These are phyloP conservation scores for Auriscalpium microsporum DNA, from an alignment of 768 basidiomycete species.

Conservation along the genomic window DNA sequence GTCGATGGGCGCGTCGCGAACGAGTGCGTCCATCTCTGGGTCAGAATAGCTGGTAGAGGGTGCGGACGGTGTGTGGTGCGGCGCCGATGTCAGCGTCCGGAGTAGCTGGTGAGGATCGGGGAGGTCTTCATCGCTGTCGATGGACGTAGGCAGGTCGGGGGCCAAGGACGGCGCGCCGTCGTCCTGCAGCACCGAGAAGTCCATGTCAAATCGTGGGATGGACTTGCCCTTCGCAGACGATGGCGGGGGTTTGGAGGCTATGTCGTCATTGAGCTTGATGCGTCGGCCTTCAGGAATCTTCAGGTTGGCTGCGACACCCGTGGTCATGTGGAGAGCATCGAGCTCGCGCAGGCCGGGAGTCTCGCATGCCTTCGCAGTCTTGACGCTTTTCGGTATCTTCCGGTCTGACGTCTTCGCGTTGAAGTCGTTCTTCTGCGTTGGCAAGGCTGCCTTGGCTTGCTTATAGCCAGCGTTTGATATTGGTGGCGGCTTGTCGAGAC, in stretches of 20 bases:
- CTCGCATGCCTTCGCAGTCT: neutral
- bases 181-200: conserved; percentile 35
- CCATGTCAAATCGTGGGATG: conserved; percentile 35
- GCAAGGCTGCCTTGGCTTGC: neutral
- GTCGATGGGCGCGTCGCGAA: conserved; percentile 28
- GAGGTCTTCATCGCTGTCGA: conserved; percentile 23
- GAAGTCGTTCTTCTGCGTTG: neutral
- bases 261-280: conserved; percentile 3
- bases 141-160: neutral
- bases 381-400: neutral
- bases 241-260: neutral
- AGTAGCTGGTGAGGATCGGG: conserved; percentile 23
- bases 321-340: conserved; percentile 10
- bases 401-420: neutral
- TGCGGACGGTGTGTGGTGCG: conserved; percentile 8
- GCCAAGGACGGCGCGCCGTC: conserved; percentile 12
- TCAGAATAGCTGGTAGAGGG: conserved; percentile 33
- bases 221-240: conserved; percentile 5
- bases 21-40: conserved; percentile 36
- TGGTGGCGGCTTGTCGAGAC: conserved; percentile 45
- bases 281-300: conserved; percentile 9
- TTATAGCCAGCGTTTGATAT: conserved; percentile 14
- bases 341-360: conserved; percentile 6
- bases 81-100: conserved; percentile 7
- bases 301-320: conserved; percentile 6